Base-by-base conservation (phyloP, 106 monocot species). In the Apostasia shenzhenica region DNA sequence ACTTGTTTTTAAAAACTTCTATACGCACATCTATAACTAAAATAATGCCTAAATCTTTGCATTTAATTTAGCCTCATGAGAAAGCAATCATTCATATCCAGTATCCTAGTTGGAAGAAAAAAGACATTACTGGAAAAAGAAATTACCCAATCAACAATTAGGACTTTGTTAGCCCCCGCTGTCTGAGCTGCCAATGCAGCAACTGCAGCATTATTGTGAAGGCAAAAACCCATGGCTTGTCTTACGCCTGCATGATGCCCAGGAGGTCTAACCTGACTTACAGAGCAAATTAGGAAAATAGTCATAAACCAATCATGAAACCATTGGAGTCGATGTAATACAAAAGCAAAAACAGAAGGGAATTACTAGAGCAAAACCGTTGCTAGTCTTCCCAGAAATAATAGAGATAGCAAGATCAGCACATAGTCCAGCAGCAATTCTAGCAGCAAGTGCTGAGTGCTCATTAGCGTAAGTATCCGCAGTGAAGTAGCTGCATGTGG, bases 101-200 rank as follows among this genome's bases (percentile, higher is more conserved):
- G 26, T 26, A 26, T 26, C 26, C 26, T 26, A 26, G 26, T 26
- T 26, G 26, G 26, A 26, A 26, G 26, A 26, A 26, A 26, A 26
- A 26, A 26, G 26, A 26, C 26, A 26, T 26, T 26, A 26, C 26
- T 26, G 26, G 26, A 26, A 26, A 26, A 65, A 65, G 2, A 14
- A 65, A 69, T 83, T 95, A 95, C 94, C 95, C 95, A 95, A 67
- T 95, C 95, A 76, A 99, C 85, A 80, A 99, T 99, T 57, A 99
- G 74, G 54, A 99, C 85, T 86, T 80, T 99, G 70, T 90, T 79
- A 56, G 99, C 99, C 75, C 93, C 93, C 49, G 93, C 92, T 77
- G 84, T 72, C 71, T 85, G 81, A 43, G 93, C 99, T 76, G 99
- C 89, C 54, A 84, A 74, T 71, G 90, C 93, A 73, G 99, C 93